These are phyloP conservation scores for Scedosporium apiospermum DNA, from an alignment of 2,329 filamentous ascomycete species.

Conservation along the genomic window DNA sequence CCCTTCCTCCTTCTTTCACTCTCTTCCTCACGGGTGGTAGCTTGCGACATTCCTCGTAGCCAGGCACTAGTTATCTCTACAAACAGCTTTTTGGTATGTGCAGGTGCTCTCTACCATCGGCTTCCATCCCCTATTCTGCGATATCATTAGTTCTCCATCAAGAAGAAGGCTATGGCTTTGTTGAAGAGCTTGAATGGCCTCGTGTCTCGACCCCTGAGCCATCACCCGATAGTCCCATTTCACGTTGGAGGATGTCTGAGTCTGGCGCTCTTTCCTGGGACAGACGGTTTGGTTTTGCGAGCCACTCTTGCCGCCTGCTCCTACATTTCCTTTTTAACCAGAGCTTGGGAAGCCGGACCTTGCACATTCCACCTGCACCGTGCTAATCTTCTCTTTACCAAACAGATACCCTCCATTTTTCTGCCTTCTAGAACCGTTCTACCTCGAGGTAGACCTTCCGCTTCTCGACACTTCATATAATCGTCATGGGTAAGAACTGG, in stretches of 20 bases:
- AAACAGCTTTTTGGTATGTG: conserved; percentile 12
- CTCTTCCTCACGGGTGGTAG: conserved; percentile 10
- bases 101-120: neutral
- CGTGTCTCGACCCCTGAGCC: neutral
- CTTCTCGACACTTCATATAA: neutral
- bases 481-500: neutral
- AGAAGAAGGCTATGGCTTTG: neutral
- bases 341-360: too few relatives aligned
- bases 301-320: neutral
- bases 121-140: neutral
- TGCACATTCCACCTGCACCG: neutral
- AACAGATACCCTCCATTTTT: neutral
- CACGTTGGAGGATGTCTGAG: too few relatives aligned
- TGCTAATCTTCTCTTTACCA: neutral
- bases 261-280: neutral
- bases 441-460: neutral
- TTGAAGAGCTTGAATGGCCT: neutral
- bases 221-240: neutral
- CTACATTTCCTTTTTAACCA: neutral
- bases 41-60: conserved; percentile 26
- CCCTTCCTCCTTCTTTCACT: neutral
- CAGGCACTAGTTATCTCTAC: conserved; percentile 7
- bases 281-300: neutral
- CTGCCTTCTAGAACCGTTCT: neutral
- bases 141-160: neutral